phyloP scores from a whole-genome alignment of 2,329 filamentous ascomycete species.

The Paracorniculantispora psalliotae region DNA sequence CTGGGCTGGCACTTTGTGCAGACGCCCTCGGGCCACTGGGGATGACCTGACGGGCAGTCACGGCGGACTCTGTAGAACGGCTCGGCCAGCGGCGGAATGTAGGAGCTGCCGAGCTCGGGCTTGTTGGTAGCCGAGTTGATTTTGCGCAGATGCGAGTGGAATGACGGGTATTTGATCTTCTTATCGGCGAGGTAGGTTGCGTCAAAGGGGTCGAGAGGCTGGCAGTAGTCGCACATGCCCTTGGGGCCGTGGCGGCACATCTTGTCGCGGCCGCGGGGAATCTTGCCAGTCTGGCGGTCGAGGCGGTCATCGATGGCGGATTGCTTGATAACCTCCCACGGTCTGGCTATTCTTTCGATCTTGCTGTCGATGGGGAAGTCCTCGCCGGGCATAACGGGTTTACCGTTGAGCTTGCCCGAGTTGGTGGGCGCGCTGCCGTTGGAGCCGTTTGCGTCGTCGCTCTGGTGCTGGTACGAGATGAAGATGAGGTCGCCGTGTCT shows the following conservation, averaged over 20 bases:
- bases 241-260: conserved; percentile 96
- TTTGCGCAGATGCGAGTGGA: conserved; percentile 90
- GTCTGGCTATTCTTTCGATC: conserved; percentile 44
- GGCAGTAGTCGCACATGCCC: conserved; percentile 99
- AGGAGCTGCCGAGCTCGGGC: conserved; percentile 86
- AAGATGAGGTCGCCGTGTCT: conserved; percentile 92
- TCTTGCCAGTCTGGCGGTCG: conserved; percentile 88
- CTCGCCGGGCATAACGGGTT: conserved; percentile 65
- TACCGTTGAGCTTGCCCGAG: conserved; percentile 71
- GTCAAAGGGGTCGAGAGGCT: conserved; percentile 92
- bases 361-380: conserved; percentile 65
- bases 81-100: conserved; percentile 90
- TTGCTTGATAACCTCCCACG: conserved; percentile 86
- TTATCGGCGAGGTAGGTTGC: conserved; percentile 84
- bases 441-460: conserved; percentile 29
- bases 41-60: conserved; percentile 89
- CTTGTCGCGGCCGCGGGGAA: conserved; percentile 69
- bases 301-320: conserved; percentile 80
- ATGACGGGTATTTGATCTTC: conserved; percentile 98
- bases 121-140: conserved; percentile 96
- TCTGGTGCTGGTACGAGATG: conserved; percentile 67
- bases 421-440: conserved; percentile 37
- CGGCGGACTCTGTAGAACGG: conserved; percentile 85
- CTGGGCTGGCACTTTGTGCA: conserved; percentile 98
- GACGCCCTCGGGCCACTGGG: conserved; percentile 91